These are phyloP conservation scores for Backusella westeae DNA, from an alignment of 192 early-diverging fungal genomes.

Conservation along the genomic window DNA sequence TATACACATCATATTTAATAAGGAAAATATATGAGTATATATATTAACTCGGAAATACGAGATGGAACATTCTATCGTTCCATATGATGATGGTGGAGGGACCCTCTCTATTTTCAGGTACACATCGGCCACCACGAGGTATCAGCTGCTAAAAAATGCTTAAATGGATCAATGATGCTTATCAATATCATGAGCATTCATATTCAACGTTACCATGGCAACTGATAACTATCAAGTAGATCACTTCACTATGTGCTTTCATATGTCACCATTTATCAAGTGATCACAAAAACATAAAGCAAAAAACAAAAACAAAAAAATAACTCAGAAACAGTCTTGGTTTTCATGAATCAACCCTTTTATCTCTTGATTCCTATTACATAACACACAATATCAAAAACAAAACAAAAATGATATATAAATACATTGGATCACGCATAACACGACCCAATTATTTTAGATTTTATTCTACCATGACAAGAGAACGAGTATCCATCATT, in stretches of 20 bases:
- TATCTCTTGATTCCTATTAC: not conserved
- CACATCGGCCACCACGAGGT: not conserved
- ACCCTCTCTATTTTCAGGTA: not conserved
- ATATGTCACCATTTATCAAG: not conserved
- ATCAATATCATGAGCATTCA: not conserved
- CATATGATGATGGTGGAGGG: too few relatives aligned
- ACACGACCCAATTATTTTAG: not conserved
- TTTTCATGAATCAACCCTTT: not conserved
- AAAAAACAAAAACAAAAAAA: not conserved
- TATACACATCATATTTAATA: not conserved
- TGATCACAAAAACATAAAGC: not conserved
- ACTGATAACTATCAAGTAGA: not conserved
- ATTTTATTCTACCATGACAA: conserved; percentile 21
- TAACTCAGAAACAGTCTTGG: not conserved
- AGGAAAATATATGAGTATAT: too few relatives aligned
- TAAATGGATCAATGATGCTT: not conserved
- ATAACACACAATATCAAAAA: not conserved
- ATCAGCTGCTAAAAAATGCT: not conserved
- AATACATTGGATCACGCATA: not conserved
- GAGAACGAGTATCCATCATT: conserved; percentile 85
- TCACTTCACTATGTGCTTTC: not conserved
- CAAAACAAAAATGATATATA: not conserved
- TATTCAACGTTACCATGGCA: not conserved
- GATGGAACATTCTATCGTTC: too few relatives aligned
- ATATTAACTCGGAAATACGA: too few relatives aligned